Evolutionary conservation across 768 basidiomycete genomes (phyloP), one percentile per base, ranked within the genome.

Genomic region (Mrakia blollopis): DNA sequence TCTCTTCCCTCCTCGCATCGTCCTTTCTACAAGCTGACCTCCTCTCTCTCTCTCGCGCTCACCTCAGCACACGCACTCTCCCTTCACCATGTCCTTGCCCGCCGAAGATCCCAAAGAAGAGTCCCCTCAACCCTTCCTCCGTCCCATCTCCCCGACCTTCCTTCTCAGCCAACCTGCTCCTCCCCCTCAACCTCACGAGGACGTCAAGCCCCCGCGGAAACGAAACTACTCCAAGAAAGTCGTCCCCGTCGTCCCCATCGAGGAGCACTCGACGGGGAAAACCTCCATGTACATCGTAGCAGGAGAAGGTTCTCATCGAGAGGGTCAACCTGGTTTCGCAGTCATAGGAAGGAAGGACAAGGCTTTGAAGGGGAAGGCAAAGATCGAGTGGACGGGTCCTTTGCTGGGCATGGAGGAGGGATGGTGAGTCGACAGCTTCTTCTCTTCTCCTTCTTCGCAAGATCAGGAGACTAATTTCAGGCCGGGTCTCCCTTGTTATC

Each of bases 291-390:
- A 52, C 37, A 47, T 72, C 44, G 70, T 72, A 32, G 70, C 28
- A 30, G 70, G 50, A 52, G 47, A 30, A 21, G 70, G 70, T 21
- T n/a, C 70, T 3, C 70, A 72, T 37, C 28, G 70, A 72, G 70
- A 72, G 21, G 70, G 70, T n/a, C 70, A 72, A 23, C 70, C 70
- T 30, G 70, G 70, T 0, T 72, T 72, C 50, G 70, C 65, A 2
- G 65, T 68, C 65, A 25, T 68, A 35, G 37, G 37, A 7, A 68
- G 65, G 25, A 39, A 68, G 18, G 39, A 4, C 7, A 57, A n/a
- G 37, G 35, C 65, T 37, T 6, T 37, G 14, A 39, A 23, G 25
- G 35, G 35, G 16, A 68, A 18, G 37, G 39, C 39, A 21, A 35
- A 25, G 4, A 21, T 68, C 6, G 37, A 68, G 37, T 39, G 44